Evolutionary conservation across 257 asterid genomes (phyloP).

Genomic region (Salvia hispanica): DNA sequence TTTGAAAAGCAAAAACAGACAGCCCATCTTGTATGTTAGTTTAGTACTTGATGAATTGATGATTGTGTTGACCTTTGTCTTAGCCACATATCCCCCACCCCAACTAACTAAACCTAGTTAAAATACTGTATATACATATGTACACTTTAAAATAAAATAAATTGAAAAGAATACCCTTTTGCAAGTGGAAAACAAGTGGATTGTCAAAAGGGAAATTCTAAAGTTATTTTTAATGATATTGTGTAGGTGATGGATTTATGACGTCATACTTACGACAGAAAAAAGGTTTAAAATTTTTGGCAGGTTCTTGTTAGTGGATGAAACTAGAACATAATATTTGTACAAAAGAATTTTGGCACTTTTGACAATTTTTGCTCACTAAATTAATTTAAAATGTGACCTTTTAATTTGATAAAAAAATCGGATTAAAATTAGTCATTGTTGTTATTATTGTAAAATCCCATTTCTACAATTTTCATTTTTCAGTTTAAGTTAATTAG

Average conservation of each 20-base stretch:
- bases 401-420: no score
- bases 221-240: conserved; percentile 10
- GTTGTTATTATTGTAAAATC: no score
- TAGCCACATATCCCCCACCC: conserved; percentile 32
- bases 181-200: conserved; percentile 47
- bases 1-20: conserved; percentile 59
- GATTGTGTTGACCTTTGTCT: conserved; percentile 58
- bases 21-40: conserved; percentile 43
- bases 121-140: not conserved
- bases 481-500: no score
- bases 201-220: conserved; percentile 14
- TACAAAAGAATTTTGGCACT: no score
- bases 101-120: conserved; percentile 12
- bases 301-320: no score
- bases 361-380: no score
- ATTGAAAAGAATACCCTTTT: conserved; percentile 10
- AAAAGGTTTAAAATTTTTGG: not conserved
- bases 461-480: no score
- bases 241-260: conserved; percentile 39
- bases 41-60: conserved; percentile 54
- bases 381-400: no score
- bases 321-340: no score
- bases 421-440: no score
- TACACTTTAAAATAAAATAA: not conserved
- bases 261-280: conserved; percentile 23